Base-by-base conservation (phyloP, 2,329 filamentous ascomycete species). In the Stemphylium beticola region DNA sequence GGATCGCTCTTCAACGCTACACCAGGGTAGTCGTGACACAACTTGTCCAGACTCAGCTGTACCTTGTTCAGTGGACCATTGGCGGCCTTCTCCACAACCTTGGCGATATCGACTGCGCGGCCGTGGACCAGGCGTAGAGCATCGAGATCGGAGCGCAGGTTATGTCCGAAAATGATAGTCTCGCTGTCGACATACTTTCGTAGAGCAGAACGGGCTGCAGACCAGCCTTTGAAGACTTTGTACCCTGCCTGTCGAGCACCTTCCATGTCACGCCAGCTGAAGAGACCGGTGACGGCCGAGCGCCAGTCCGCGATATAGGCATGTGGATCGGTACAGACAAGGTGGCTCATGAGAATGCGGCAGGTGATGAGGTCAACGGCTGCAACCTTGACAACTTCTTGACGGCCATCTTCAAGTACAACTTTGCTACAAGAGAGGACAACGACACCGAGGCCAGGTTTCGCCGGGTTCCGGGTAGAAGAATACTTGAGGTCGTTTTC, bases 101-200 rank as follows among this genome's bases (percentile, higher is more conserved):
- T 73, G 33, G 56, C 62, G 14, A 73, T 51, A 33, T 75, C 73
- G 8, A 75, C 58, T 8, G 64, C 67, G 10, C 71, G 68, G 15
- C 72, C 73, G 45, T 75, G 72, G 5, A 69, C 58, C 57, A 75
- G 69, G 4, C 73, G 66, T n/a, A 75, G 58, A 2, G 63, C 60
- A 49, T 74, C 72, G 4, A 74, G 60, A 24, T 74, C 71, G 2
- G 59, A 54, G 12, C 72, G 72, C 17, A 75, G 55, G 46, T 74
- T 71, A 42, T 71, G 60, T 17, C 73, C 73, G 5, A 75, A 53
- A n/a, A 75, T 49, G 41, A 75, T 70, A 33, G 72, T 74, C 6
- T 72, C 58, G 7, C 61, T 63, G 55, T 74, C 68, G 11, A 73
- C 49, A 42, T 72, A 72, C 37, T 57, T 67, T 52, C 60, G 66